Base-by-base conservation (phyloP, 2,329 filamentous ascomycete species). In the Fusarium chuoi region DNA sequence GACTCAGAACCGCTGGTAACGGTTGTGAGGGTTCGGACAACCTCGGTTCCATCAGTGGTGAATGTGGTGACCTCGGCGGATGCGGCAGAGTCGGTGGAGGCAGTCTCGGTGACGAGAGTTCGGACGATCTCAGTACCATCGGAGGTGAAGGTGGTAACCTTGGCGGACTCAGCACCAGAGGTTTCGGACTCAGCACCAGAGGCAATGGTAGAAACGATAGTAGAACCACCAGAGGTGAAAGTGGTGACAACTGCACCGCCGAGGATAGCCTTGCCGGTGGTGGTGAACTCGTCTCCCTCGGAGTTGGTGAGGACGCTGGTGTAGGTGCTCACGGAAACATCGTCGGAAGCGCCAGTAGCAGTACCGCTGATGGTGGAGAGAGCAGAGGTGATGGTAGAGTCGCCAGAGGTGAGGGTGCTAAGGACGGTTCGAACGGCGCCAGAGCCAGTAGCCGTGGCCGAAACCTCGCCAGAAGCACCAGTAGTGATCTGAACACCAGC, bases 401-500 rank as follows among this genome's bases (percentile, higher is more conserved):
- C 78, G 54, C 79, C 83, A 48, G 81, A 82, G 56, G 82, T 78
- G 39, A 82, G 62, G 46, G 81, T 82, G 69, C 79, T 83, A 73
- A 81, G 80, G 55, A 83, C 78, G 69, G 81, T 84, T 54, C 84
- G 84, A 41, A 81, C 79, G 66, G 75, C 70, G 26, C 45, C 76
- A 55, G 70, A 42, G 57, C 46, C 62, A 58, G 60, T 62, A 62
- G 71, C 70, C 24, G 76, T 77, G 42, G 73, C 74, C 56, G 73
- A 67, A 42, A 75, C 68, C 56, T 71, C 51, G 41, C 72, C 76
- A 64, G 68, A 68, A 63, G 68, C 74, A 57, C 65, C 65, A 68
- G 82, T 82, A 68, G 80, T 81, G 60, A 84, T 79, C 38, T 75
- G 63, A 30, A 83, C 80, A 60, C 83, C 83, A 64, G 77, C 82